Evolutionary conservation across 257 asterid genomes (phyloP).

Genomic region (Fraxinus excelsior): DNA sequence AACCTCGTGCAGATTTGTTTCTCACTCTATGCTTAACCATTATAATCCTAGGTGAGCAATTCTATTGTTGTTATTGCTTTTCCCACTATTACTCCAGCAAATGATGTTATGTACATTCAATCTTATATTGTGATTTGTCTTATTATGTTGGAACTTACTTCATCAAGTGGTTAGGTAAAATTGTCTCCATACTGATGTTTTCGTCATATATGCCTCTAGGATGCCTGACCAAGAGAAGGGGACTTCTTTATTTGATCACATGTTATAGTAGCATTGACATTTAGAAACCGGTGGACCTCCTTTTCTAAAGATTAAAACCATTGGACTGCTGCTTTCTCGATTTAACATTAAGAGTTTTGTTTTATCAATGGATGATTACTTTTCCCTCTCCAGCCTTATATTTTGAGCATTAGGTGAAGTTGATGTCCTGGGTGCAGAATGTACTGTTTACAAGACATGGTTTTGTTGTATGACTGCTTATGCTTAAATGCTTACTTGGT

Average conservation of each 20-base stretch:
- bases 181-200: not conserved
- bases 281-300: not conserved
- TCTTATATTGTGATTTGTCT: not conserved
- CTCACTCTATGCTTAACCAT: slow-evolving; percentile 2
- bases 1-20: not conserved
- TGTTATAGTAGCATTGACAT: not conserved
- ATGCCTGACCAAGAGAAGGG: not conserved
- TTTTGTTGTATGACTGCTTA: not conserved
- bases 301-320: not conserved
- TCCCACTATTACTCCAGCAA: not conserved
- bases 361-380: slow-evolving; percentile 8
- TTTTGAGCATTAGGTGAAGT: not conserved
- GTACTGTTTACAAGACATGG: not conserved
- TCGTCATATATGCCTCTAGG: not conserved
- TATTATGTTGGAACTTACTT: not conserved
- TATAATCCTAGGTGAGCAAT: not conserved
- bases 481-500: not conserved
- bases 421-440: slow-evolving; percentile 1
- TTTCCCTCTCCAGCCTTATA: slow-evolving; percentile 6
- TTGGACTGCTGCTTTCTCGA: not conserved
- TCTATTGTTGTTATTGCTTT: not conserved
- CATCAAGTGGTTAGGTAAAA: not conserved
- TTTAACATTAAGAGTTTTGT: not conserved
- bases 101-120: not conserved
- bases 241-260: not conserved